A percentile compares a stretch with the other conserved stretches of the same genome.
Evolutionary conservation across 2,329 filamentous ascomycete species (phyloP).

Genomic region (Calonectria fujianensis): DNA sequence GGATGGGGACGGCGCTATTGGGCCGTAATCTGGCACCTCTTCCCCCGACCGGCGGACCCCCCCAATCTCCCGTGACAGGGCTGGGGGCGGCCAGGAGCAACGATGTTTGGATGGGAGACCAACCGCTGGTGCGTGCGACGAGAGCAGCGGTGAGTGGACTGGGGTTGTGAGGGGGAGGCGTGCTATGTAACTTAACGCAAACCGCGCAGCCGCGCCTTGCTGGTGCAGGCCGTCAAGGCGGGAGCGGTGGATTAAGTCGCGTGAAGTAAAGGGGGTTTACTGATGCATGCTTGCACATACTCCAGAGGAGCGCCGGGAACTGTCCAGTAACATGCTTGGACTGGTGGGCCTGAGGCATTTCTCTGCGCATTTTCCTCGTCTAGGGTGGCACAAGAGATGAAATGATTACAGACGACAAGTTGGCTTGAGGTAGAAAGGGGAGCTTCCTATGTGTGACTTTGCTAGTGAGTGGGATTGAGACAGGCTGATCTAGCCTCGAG

Average conservation of each 20-base stretch:
- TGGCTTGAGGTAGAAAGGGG: conserved; percentile 5
- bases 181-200: conserved; percentile 45
- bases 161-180: conserved; percentile 37
- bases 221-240: conserved; percentile 47
- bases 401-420: conserved; percentile 21
- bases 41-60: conserved; percentile 48
- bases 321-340: conserved; percentile 43
- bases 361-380: conserved; percentile 55
- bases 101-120: conserved; percentile 36
- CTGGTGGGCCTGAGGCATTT: conserved; percentile 60
- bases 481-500: not conserved
- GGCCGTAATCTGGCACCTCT: conserved; percentile 45
- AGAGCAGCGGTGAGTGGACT: conserved; percentile 53
- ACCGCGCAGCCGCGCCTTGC: conserved; percentile 45
- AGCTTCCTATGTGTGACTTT: conserved; percentile 28
- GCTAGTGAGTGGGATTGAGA: not conserved
- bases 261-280: conserved; percentile 50
- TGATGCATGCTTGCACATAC: conserved; percentile 40
- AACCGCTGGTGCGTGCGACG: conserved; percentile 44
- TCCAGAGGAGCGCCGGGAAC: conserved; percentile 33
- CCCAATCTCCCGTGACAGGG: conserved; percentile 51
- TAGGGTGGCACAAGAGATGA: conserved; percentile 32
- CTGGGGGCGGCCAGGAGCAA: conserved; percentile 43
- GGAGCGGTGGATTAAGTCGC: conserved; percentile 38
- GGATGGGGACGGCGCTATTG: conserved; percentile 48